These are phyloP conservation scores for Penicillium concentricum DNA, from an alignment of 2,329 filamentous ascomycete genomes.

Conservation along the genomic window DNA sequence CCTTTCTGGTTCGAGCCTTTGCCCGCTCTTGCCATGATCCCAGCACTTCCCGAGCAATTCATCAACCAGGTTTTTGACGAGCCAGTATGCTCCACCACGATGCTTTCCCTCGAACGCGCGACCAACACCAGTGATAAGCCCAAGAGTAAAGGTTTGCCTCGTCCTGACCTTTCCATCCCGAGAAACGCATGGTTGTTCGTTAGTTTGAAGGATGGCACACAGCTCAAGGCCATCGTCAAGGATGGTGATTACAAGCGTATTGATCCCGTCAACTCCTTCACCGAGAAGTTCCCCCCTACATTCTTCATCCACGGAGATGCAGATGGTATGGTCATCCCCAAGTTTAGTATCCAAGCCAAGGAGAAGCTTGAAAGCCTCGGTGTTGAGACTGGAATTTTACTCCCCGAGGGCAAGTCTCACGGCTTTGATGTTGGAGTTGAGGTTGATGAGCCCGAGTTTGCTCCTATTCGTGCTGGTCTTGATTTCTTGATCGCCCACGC, in stretches of 20 bases:
- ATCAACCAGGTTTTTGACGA: not conserved
- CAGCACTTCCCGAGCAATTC: not conserved
- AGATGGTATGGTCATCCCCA: not conserved
- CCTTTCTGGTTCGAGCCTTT: not conserved
- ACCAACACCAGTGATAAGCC: not conserved
- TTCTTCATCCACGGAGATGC: not conserved
- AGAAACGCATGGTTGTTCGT: not conserved
- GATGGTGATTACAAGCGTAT: not conserved
- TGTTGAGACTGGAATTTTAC: not conserved
- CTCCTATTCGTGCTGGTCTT: not conserved
- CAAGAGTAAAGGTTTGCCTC: not conserved
- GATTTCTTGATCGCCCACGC: slow-evolving; percentile 32
- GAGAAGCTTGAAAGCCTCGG: not conserved
- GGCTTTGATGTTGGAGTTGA: not conserved
- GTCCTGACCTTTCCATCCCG: not conserved
- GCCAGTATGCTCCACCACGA: not conserved
- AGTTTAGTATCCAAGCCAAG: not conserved
- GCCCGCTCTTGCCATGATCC: not conserved
- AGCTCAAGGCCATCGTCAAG: not conserved
- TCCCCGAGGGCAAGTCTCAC: not conserved
- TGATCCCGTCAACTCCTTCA: not conserved
- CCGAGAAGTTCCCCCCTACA: not conserved
- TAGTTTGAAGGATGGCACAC: not conserved
- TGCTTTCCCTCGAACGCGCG: not conserved
- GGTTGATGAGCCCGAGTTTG: not conserved